Conservation (phyloP, 2,329 filamentous ascomycete species). For the Emmonsia crescens region DNA sequence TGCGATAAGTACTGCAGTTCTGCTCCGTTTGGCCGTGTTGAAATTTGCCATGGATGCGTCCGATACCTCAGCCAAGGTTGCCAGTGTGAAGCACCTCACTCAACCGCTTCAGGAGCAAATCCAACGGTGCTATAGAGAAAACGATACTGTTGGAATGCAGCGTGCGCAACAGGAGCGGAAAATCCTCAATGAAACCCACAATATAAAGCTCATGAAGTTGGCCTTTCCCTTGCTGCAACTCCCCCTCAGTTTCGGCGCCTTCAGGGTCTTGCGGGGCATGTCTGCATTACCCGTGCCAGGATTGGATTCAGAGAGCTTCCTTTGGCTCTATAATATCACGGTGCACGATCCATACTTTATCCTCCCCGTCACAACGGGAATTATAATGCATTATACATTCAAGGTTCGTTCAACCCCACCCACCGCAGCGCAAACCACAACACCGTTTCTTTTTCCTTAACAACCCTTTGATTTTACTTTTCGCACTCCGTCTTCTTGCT, state of each 20-base stretch:
- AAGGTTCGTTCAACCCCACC: conserved; percentile 38
- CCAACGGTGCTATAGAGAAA: conserved; percentile 30
- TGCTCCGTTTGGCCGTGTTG: conserved; percentile 55
- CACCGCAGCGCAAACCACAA: too few relatives aligned
- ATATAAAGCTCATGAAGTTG: conserved; percentile 42
- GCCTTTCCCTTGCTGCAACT: conserved; percentile 52
- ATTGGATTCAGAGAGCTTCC: conserved; percentile 56
- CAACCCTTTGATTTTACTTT: too few relatives aligned
- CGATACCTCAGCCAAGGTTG: conserved; percentile 52
- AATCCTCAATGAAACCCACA: conserved; percentile 43
- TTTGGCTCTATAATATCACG: conserved; percentile 74
- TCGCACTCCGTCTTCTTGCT: background rate
- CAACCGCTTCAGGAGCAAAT: conserved; percentile 49
- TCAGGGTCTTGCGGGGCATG: conserved; percentile 67
- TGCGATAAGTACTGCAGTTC: conserved; percentile 54
- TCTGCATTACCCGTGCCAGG: conserved; percentile 66
- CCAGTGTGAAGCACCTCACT: conserved; percentile 47
- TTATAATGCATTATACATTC: conserved; percentile 47
- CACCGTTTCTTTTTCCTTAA: too few relatives aligned
- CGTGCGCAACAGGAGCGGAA: conserved; percentile 39
- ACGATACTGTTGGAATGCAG: conserved; percentile 41
- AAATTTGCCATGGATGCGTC: conserved; percentile 53
- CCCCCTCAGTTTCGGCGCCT: conserved; percentile 69
- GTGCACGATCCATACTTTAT: conserved; percentile 65
- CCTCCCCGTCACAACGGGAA: conserved; percentile 54